Percentiles rank a stretch among this genome's conserved stretches.
Conservation (phyloP, 1,284 basidiomycete species). For the Irpex lacteus region DNA sequence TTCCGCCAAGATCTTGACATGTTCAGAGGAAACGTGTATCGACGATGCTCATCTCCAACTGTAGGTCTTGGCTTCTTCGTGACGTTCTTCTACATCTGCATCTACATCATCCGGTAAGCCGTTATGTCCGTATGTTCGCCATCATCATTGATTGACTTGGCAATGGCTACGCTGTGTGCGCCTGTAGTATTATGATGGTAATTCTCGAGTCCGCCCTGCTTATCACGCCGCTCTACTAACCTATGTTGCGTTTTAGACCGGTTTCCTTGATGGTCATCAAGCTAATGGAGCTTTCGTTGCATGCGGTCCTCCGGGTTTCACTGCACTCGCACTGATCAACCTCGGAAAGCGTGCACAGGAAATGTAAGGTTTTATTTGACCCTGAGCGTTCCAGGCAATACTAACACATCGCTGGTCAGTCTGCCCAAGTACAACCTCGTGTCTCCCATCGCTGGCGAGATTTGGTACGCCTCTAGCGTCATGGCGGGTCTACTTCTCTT, state of each 20-base stretch:
- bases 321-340: slow-evolving; percentile 45
- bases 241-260: slow-evolving; percentile 34
- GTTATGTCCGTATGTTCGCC: neutral
- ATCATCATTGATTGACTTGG: neutral
- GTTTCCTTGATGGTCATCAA: slow-evolving; percentile 47
- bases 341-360: slow-evolving; percentile 37
- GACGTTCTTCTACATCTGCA: slow-evolving; percentile 50
- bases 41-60: neutral
- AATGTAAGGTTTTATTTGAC: slow-evolving; percentile 31
- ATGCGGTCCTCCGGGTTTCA: slow-evolving; percentile 48
- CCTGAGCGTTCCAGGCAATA: slow-evolving; percentile 4
- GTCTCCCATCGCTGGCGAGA: slow-evolving; percentile 41
- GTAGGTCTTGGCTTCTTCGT: slow-evolving; percentile 47
- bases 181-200: slow-evolving; percentile 41
- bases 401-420: slow-evolving; percentile 22
- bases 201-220: slow-evolving; percentile 8
- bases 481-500: slow-evolving; percentile 40
- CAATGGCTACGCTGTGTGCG: neutral
- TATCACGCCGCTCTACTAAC: neutral
- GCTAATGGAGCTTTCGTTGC: slow-evolving; percentile 49
- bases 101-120: slow-evolving; percentile 43
- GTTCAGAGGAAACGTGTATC: neutral
- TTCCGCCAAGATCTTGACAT: slow-evolving; percentile 1
- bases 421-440: slow-evolving; percentile 37
- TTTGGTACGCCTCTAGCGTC: slow-evolving; percentile 45